Evolutionary conservation across 2,329 filamentous ascomycete genomes (phyloP).

Genomic region (Nothopassalora personata): DNA sequence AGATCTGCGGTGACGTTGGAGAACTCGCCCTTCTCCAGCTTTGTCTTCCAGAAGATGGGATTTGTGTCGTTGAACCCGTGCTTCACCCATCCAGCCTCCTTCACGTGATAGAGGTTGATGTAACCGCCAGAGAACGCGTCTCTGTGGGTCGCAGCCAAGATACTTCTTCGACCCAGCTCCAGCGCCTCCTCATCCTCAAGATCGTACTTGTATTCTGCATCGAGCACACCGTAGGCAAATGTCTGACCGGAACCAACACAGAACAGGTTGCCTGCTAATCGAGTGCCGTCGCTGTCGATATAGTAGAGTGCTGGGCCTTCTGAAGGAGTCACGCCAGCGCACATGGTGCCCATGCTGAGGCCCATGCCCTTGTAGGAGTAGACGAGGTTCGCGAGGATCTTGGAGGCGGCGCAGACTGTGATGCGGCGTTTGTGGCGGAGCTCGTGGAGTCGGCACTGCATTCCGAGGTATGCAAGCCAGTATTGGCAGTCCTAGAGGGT

Average conservation of each 20-base stretch:
- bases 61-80: slow-evolving; percentile 98
- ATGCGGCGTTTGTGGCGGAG: slow-evolving; percentile 98
- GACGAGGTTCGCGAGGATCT: slow-evolving; percentile 97
- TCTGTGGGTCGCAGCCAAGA: slow-evolving; percentile 90
- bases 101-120: slow-evolving; percentile 98
- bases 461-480: slow-evolving; percentile 97
- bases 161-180: slow-evolving; percentile 84
- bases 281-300: slow-evolving; percentile 94
- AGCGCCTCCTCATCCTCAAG: slow-evolving; percentile 81
- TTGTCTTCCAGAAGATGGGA: slow-evolving; percentile 99
- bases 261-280: slow-evolving; percentile 90
- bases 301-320: slow-evolving; percentile 98
- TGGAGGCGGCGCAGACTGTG: slow-evolving; percentile 91
- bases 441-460: slow-evolving; percentile 98
- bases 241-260: slow-evolving; percentile 98
- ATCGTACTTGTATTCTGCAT: slow-evolving; percentile 91
- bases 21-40: slow-evolving; percentile 97
- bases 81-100: slow-evolving; percentile 98
- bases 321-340: slow-evolving; percentile 88
- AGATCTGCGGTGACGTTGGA: slow-evolving; percentile 83
- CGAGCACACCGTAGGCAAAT: slow-evolving; percentile 95
- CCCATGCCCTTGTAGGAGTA: slow-evolving; percentile 99
- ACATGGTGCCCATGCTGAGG: slow-evolving; percentile 99
- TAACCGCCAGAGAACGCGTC: slow-evolving; percentile 98
- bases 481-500: slow-evolving; percentile 84